Evolutionary conservation across 2,329 filamentous ascomycete genomes (phyloP).

Genomic region (Penicillium sp.): DNA sequence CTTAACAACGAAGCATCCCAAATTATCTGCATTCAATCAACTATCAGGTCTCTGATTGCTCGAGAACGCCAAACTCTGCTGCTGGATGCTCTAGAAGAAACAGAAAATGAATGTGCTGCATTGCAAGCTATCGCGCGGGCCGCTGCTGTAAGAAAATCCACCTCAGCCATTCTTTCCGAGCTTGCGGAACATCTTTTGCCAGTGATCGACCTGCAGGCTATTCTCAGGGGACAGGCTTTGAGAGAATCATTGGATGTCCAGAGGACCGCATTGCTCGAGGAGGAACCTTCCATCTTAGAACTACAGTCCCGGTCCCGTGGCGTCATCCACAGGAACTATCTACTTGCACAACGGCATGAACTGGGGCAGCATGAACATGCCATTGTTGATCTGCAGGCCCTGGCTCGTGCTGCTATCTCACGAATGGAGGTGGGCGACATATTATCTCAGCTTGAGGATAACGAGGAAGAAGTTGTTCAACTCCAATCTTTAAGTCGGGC

Average conservation of each 20-base stretch:
- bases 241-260: slow-evolving; percentile 34
- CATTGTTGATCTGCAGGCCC: slow-evolving; percentile 40
- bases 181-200: slow-evolving; percentile 30
- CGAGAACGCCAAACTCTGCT: slow-evolving; percentile 42
- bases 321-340: slow-evolving; percentile 34
- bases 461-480: slow-evolving; percentile 63
- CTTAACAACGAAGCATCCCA: slow-evolving; percentile 28
- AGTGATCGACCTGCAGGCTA: slow-evolving; percentile 35
- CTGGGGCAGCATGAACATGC: slow-evolving; percentile 32
- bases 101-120: slow-evolving; percentile 40
- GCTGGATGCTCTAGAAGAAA: slow-evolving; percentile 42
- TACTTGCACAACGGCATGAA: slow-evolving; percentile 30
- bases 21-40: slow-evolving; percentile 39
- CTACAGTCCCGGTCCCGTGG: slow-evolving; percentile 54
- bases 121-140: slow-evolving; percentile 50
- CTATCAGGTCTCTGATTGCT: slow-evolving; percentile 33
- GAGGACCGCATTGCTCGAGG: slow-evolving; percentile 42
- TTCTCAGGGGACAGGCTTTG: slow-evolving; percentile 31
- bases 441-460: slow-evolving; percentile 67
- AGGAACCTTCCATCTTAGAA: slow-evolving; percentile 45
- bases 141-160: slow-evolving; percentile 27
- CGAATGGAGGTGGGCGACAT: slow-evolving; percentile 49
- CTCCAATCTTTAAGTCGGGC: slow-evolving; percentile 77
- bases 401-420: slow-evolving; percentile 41
- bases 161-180: slow-evolving; percentile 28